phyloP scores from a whole-genome alignment of 768 basidiomycete genomes.

The Podaxis sp. region DNA sequence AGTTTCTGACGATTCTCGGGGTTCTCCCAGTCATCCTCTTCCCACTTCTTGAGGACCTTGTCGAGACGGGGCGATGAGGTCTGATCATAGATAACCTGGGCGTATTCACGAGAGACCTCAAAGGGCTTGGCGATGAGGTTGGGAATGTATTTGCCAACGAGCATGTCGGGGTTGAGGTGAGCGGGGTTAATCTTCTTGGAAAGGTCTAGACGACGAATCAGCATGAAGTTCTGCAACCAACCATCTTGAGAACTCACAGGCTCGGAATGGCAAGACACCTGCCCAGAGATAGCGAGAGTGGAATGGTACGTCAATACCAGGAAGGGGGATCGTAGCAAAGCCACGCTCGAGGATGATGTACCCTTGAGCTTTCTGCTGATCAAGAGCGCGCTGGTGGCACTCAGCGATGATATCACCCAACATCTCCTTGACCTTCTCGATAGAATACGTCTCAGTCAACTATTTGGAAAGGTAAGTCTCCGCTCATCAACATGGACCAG shows the following conservation, averaged over 20 bases:
- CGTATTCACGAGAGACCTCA: slow-evolving; percentile 80
- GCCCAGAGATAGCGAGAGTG: slow-evolving; percentile 99
- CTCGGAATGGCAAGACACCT: slow-evolving; percentile 95
- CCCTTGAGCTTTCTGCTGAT: slow-evolving; percentile 79
- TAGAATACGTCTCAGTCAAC: slow-evolving; percentile 83
- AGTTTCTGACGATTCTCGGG: slow-evolving; percentile 85
- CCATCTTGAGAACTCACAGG: slow-evolving; percentile 58
- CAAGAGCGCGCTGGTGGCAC: slow-evolving; percentile 71
- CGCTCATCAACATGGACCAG: neutral
- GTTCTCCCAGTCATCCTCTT: slow-evolving; percentile 83
- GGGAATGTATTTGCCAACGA: slow-evolving; percentile 94
- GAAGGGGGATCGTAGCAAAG: slow-evolving; percentile 91
- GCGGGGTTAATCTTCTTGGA: slow-evolving; percentile 96
- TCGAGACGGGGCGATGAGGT: slow-evolving; percentile 94
- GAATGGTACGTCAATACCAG: slow-evolving; percentile 99
- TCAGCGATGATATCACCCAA: slow-evolving; percentile 86
- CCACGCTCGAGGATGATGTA: slow-evolving; percentile 95
- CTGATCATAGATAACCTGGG: slow-evolving; percentile 94
- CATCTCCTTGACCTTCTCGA: slow-evolving; percentile 97
- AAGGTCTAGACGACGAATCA: slow-evolving; percentile 53
- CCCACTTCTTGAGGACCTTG: slow-evolving; percentile 93
- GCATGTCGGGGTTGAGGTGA: slow-evolving; percentile 91
- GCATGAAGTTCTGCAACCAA: neutral
- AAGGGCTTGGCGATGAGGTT: slow-evolving; percentile 93
- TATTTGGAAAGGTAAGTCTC: slow-evolving; percentile 28